Base-by-base conservation (phyloP, 768 basidiomycete species). In the Lyophyllum decastes region DNA sequence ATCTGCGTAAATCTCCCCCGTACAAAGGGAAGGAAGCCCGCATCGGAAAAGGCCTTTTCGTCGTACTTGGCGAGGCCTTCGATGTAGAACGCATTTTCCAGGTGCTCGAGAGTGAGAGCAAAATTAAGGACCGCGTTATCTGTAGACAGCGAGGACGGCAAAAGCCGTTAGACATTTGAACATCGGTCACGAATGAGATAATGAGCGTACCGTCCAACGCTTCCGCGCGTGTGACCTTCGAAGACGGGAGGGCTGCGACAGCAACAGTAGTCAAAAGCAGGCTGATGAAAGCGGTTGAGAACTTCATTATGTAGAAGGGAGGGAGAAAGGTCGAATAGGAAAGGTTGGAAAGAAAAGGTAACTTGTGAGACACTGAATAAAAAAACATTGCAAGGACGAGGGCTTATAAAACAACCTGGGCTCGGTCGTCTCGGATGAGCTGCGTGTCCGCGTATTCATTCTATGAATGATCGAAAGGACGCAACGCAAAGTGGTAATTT, bases 1-100 rank as follows among this genome's bases (percentile, higher is more conserved):
- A 88, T 75, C 68, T 87, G 77, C 11, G 64, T 62, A 66, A 83
- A 79, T 41, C 82, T 77, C 5, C 70, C 74, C 40, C 81, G 78
- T 53, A 81, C 80, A 65, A 69, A 78, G 47, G 70, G 12, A 49
- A 73, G 73, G 61, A 82, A 79, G 6, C 80, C 85, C 14, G 77
- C 79, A 11, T 71, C 68, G 49, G n/a, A 62, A 66, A 83, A 87
- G 21, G 74, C 82, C 17, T 71, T 64, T 9, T 72, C 68, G 59
- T 76, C 68, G 68, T 77, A 84, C 60, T 80, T 75, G 24, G 54
- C 68, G n/a, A 87, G 66, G 21, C 50, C 35, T 2, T 60, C 57
- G 2, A 51, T 52, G 68, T 82, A 83, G 62, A 82, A 83, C 2
- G 77, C 69, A 55, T 68, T 71, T 60, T 78, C 76, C 21, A 84